Conservation (phyloP, 179 eudicot genomes). For the Spinacia oleracea region DNA sequence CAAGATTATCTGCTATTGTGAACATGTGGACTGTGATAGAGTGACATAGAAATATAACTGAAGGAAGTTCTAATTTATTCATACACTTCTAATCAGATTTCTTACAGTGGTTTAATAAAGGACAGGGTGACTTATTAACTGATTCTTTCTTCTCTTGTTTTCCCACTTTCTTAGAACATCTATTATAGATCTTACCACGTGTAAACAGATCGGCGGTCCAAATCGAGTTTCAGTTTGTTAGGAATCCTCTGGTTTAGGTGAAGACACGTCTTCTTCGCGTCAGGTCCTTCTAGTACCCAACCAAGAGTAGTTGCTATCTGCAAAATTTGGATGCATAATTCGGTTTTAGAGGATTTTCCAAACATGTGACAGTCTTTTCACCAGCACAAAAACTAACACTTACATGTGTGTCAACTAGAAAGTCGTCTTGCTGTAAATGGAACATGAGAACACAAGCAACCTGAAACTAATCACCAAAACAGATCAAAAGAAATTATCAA, state of each 20-base stretch:
- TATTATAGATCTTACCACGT: conserved; percentile 74
- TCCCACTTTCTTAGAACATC: conserved; percentile 52
- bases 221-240: conserved; percentile 65
- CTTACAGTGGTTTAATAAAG: conserved; percentile 51
- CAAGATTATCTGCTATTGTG: neutral
- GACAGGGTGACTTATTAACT: conserved; percentile 45
- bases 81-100: conserved; percentile 24
- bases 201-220: conserved; percentile 80
- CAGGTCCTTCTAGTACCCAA: conserved; percentile 78
- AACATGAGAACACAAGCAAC: conserved; percentile 91
- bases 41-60: neutral
- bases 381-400: conserved; percentile 23
- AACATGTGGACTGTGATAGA: neutral
- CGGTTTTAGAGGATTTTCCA: conserved; percentile 17
- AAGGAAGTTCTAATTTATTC: neutral
- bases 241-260: conserved; percentile 83
- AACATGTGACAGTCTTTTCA: conserved; percentile 7
- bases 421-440: conserved; percentile 75
- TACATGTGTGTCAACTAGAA: conserved; percentile 94
- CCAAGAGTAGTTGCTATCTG: conserved; percentile 75
- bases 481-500: too few relatives aligned
- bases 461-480: conserved; percentile 49
- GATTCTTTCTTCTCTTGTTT: conserved; percentile 42
- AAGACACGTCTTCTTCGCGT: conserved; percentile 71
- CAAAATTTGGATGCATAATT: conserved; percentile 50